Base-by-base conservation (phyloP, 225 moss, liverwort and hornwort genomes). In the Bryoerythrophyllum caledonicum region DNA sequence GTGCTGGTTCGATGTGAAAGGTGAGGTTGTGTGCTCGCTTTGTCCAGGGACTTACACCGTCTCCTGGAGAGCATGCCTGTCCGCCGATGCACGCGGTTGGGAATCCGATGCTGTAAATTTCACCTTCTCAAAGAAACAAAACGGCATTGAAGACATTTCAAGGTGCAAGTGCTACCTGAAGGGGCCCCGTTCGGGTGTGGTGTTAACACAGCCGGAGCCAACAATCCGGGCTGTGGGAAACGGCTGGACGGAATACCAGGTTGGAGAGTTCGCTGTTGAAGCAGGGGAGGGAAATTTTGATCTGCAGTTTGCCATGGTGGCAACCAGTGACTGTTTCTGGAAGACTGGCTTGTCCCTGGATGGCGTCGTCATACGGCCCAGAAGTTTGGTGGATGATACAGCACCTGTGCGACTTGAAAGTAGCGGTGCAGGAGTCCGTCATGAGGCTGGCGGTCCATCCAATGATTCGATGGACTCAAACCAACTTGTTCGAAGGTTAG, bases 21-120 rank as follows among this genome's bases (percentile, higher is more conserved):
- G 65, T 59, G 72, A 72, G 72, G 21, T 79, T 66, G 79, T 67
- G 72, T 79, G 79, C 79, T 67, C 65, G 20, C 79, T 66, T n/a
- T 66, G 65, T 72, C 79, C 72, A 1, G 79, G 79, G 16, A 20
- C 65, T 37, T 79, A 67, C 60, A 79, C 57, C 11, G 65, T 73
- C 73, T 73, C 73, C 67, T 79, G 79, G 73, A 8, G 65, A 51
- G 65, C 58, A 60, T 21, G 20, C 65, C 57, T 79, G 79, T 59
- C 72, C 37, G 59, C 38, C 58, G 6, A 79, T 67, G 14, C 73
- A 67, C 26, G 51, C 7, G 79, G 66, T 73, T 79, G 79, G 79
- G 73, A 28, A 11, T 61, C 38, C 12, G 67, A 79, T 3, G 10
- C 79, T 73, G 73, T 61, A 41, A 6, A 38, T 37, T 73, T 79